Evolutionary conservation across 83 land plant species (phyloP).

Genomic region (Picea mariana): DNA sequence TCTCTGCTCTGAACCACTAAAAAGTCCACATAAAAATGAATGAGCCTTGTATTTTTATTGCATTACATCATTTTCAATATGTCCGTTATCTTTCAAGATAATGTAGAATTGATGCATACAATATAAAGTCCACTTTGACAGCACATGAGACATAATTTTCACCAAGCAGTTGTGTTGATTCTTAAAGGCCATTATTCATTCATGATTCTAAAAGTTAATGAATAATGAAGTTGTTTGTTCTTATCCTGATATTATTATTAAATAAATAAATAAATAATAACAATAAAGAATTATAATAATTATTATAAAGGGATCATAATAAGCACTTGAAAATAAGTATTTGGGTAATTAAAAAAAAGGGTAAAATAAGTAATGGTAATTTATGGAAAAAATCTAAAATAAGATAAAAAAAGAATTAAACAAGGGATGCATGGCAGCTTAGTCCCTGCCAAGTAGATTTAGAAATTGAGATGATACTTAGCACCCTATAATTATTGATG

Average conservation of each 20-base stretch:
- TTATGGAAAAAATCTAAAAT: no score
- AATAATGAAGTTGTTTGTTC: conserved; percentile 67
- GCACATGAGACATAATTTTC: conserved; percentile 58
- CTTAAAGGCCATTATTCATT: conserved; percentile 63
- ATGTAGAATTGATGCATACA: conserved; percentile 69
- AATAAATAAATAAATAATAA: no score
- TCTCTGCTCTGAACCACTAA: conserved; percentile 72
- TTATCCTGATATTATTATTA: conserved; percentile 34
- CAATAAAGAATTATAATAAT: no score
- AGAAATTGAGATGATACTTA: no score
- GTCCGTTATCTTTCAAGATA: conserved; percentile 66
- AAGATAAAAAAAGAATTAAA: no score
- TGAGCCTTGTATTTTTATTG: conserved; percentile 67
- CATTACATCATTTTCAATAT: conserved; percentile 66
- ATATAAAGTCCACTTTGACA: conserved; percentile 65
- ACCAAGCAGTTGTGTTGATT: conserved; percentile 62
- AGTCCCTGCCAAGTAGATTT: no score
- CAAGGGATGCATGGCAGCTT: no score
- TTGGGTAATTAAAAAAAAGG: no score
- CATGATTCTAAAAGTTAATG: conserved; percentile 73
- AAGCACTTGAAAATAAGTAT: no score
- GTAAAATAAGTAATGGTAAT: no score
- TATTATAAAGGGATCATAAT: no score
- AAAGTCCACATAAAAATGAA: conserved; percentile 75
- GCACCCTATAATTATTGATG: no score